Evolutionary conservation across 2,329 filamentous ascomycete genomes (phyloP).

Genomic region (Pyrenophora teres): DNA sequence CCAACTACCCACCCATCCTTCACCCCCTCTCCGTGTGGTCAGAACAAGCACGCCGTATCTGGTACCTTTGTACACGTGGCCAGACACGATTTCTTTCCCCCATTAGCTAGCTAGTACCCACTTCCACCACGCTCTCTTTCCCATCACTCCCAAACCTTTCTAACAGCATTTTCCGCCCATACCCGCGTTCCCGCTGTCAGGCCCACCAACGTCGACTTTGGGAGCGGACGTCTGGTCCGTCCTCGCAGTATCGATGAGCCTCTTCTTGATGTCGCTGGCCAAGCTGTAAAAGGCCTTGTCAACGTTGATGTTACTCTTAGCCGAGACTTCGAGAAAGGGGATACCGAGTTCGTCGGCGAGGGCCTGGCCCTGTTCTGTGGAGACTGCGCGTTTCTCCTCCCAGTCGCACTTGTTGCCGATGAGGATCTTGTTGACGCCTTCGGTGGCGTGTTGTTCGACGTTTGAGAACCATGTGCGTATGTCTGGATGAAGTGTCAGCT

Average conservation of each 20-base stretch:
- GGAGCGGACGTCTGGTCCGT: constrained; percentile 57
- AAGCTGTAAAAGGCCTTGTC: constrained; percentile 98
- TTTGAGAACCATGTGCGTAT: constrained; percentile 99
- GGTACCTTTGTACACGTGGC: background rate
- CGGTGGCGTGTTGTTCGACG: constrained; percentile 95
- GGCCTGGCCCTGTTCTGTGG: constrained; percentile 88
- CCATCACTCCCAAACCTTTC: background rate
- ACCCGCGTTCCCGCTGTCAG: constrained; percentile 29
- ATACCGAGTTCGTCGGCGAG: constrained; percentile 96
- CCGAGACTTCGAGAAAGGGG: constrained; percentile 96
- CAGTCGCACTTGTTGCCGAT: constrained; percentile 99
- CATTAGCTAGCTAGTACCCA: no score
- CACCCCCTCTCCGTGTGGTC: background rate
- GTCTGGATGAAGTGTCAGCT: constrained; percentile 61
- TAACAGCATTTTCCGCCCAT: constrained; percentile 50
- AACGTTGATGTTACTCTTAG: constrained; percentile 99
- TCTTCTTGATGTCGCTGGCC: constrained; percentile 97
- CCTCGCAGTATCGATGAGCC: constrained; percentile 89
- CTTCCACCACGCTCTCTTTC: background rate
- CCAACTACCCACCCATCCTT: background rate
- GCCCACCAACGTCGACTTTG: constrained; percentile 44
- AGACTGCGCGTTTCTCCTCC: constrained; percentile 97
- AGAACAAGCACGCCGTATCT: constrained; percentile 6
- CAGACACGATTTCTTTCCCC: background rate
- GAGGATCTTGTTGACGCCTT: constrained; percentile 99